These are phyloP conservation scores for Fusarium mundagurra DNA, from an alignment of 2,329 filamentous ascomycete species.

Conservation along the genomic window DNA sequence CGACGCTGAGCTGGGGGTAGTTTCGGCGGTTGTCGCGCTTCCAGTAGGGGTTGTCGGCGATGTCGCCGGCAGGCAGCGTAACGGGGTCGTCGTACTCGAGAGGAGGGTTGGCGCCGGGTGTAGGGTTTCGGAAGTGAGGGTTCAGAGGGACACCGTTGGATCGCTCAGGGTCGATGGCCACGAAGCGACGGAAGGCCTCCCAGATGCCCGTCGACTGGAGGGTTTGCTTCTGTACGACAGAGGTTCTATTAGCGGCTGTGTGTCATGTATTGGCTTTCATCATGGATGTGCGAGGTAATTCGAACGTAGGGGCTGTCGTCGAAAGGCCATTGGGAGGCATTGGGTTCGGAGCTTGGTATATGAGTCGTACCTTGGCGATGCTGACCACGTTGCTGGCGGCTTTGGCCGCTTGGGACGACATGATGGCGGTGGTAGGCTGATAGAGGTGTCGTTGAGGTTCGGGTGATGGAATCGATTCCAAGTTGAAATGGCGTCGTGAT, in stretches of 20 bases:
- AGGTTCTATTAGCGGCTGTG: conserved; percentile 34
- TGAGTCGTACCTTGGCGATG: conserved; percentile 65
- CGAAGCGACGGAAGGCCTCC: conserved; percentile 79
- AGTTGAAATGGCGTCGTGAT: conserved; percentile 44
- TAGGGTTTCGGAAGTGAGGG: conserved; percentile 88
- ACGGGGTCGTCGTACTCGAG: conserved; percentile 53
- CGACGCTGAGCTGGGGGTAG: conserved; percentile 82
- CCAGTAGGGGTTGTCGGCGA: conserved; percentile 68
- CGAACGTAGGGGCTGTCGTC: conserved; percentile 10
- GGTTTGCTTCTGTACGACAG: conserved; percentile 83
- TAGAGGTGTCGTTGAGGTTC: conserved; percentile 40
- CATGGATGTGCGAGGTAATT: conserved; percentile 27
- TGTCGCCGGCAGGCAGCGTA: conserved; percentile 67
- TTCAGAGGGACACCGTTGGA: conserved; percentile 94
- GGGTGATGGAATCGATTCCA: conserved; percentile 41
- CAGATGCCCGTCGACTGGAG: conserved; percentile 90
- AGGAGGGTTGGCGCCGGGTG: conserved; percentile 58
- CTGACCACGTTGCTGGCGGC: conserved; percentile 63
- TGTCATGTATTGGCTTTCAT: conserved; percentile 4
- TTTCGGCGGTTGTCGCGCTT: conserved; percentile 87
- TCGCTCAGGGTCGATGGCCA: conserved; percentile 86
- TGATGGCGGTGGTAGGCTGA: conserved; percentile 51
- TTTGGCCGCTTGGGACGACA: conserved; percentile 71
- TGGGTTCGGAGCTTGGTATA: neutral
- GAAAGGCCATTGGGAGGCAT: conserved; percentile 36